These are phyloP conservation scores for Mycocentrospora acerina DNA, from an alignment of 2,329 filamentous ascomycete species.

Conservation along the genomic window DNA sequence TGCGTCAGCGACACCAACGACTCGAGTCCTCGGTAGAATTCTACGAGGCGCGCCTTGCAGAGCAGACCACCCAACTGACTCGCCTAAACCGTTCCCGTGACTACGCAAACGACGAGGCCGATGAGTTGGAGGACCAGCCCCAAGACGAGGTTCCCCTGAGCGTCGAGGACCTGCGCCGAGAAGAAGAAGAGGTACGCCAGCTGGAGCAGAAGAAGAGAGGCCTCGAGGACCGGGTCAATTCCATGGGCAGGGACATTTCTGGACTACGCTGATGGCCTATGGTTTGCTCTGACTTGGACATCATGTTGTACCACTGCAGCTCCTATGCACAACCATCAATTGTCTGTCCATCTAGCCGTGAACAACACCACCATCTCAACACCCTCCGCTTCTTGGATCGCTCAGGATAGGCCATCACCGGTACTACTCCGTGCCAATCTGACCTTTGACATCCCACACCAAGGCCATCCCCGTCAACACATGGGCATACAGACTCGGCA, in stretches of 20 bases:
- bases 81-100: slow-evolving; percentile 66
- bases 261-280: slow-evolving; percentile 48
- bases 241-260: slow-evolving; percentile 69
- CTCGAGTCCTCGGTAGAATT: slow-evolving; percentile 73
- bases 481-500: no score
- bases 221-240: slow-evolving; percentile 65
- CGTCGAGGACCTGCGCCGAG: slow-evolving; percentile 67
- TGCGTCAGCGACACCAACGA: slow-evolving; percentile 71
- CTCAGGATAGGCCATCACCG: no score
- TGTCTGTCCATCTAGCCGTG: no score
- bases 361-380: no score
- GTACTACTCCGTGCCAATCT: no score
- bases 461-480: no score
- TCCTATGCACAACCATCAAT: no score
- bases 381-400: no score
- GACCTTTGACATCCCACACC: no score
- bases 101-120: slow-evolving; percentile 57
- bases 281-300: no score
- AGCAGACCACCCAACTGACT: slow-evolving; percentile 73
- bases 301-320: no score
- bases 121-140: slow-evolving; percentile 45
- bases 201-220: slow-evolving; percentile 64
- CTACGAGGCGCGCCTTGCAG: slow-evolving; percentile 77
- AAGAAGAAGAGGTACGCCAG: slow-evolving; percentile 68
- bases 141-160: slow-evolving; percentile 55